Evolutionary conservation across 148 eudicot species (phyloP).

Genomic region (Rhododendron williamsianum): DNA sequence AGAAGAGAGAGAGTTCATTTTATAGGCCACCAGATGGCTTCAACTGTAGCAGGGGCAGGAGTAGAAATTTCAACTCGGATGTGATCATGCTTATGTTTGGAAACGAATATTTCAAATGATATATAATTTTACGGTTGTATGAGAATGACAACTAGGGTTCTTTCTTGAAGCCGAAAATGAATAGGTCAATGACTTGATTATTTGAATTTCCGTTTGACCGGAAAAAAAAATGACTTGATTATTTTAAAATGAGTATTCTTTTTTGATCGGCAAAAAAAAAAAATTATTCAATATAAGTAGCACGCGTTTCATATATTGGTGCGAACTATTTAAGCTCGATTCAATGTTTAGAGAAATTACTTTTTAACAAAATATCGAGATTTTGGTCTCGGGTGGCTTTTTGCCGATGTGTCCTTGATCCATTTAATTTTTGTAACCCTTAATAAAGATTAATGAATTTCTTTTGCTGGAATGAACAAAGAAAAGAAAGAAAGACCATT

Average conservation of each 20-base stretch:
- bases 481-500: neutral
- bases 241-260: neutral
- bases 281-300: too few relatives aligned
- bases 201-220: too few relatives aligned
- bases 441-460: too few relatives aligned
- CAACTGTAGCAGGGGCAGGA: neutral
- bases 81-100: neutral
- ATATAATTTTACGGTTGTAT: neutral
- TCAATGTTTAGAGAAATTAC: too few relatives aligned
- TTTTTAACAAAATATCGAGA: too few relatives aligned
- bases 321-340: neutral
- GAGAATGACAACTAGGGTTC: neutral
- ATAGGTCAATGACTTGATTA: neutral
- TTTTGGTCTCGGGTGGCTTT: too few relatives aligned
- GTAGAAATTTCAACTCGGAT: neutral
- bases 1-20: neutral
- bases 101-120: neutral
- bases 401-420: too few relatives aligned
- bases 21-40: neutral
- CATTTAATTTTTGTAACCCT: too few relatives aligned
- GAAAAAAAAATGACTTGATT: neutral
- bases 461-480: too few relatives aligned
- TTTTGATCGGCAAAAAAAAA: too few relatives aligned
- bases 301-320: too few relatives aligned
- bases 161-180: neutral